Base-by-base conservation (phyloP, 768 basidiomycete genomes). In the Kwoniella mangroviensis region DNA sequence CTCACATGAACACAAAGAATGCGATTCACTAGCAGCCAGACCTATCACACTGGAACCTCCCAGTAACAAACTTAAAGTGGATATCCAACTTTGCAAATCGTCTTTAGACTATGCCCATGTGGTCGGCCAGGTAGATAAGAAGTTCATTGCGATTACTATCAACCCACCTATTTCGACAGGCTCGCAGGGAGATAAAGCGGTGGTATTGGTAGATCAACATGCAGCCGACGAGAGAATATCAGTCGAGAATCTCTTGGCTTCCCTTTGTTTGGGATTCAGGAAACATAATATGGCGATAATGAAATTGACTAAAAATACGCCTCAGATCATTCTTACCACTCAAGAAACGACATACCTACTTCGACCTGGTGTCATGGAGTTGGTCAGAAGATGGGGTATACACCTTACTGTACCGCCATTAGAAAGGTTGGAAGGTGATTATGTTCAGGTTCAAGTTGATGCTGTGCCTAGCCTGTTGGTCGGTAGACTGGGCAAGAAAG, bases 201-300 rank as follows among this genome's bases (percentile, higher is more conserved):
- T 98, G 40, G 85, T 96, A 41, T 86, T 98, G 62, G 86, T 99
- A 57, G 97, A 99, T 84, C 97, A 99, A 82, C 97, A 99, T 81
- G 97, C 97, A 13, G 96, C 95, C n/a, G 93, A 97, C 79, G 97
- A 99, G 83, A 89, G 97, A 22, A 85, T 98, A 55, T 89, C 95
- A 22, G 92, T 98, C 68, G 97, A 99, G 84, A 84, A 85, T 28
- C 91, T 92, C 81, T 86, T 96, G 74, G 86, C 86, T 71, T 88
- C 89, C 57, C 79, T 94, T n/a, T 94, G 92, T 83, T 80, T 86
- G 57, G 90, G 89, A 15, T 93, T 82, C 51, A 53, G 90, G 70
- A 68, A 64, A 19, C 79, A 86, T 65, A 84, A 83, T 56, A 82
- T 85, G 72, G 76, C 81, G 11, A 70, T 71, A 0, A 81, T 82